Conservation (phyloP, 2,329 filamentous ascomycete genomes). For the Alternaria angustiovoidea region DNA sequence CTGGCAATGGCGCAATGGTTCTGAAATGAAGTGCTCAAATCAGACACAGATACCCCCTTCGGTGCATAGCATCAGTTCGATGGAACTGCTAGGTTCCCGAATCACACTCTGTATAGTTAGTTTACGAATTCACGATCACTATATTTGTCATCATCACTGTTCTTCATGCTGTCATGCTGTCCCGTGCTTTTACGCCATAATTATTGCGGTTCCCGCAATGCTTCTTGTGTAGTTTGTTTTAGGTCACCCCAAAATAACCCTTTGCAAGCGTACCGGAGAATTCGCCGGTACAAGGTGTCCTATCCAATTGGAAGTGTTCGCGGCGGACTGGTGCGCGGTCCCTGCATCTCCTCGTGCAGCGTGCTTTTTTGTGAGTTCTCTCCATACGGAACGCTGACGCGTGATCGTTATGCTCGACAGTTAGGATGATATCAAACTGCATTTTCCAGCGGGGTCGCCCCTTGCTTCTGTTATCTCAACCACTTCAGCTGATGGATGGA, state of each 20-base stretch:
- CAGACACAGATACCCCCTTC: conserved; percentile 35
- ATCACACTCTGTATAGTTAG: conserved; percentile 5
- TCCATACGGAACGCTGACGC: neutral
- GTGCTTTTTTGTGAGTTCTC: neutral
- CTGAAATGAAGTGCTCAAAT: conserved; percentile 46
- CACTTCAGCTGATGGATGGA: neutral
- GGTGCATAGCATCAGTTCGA: conserved; percentile 11
- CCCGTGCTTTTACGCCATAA: neutral
- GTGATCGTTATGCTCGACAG: neutral
- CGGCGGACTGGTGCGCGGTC: neutral
- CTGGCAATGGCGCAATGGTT: conserved; percentile 28
- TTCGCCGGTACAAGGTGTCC: neutral
- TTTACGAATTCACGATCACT: conserved; percentile 5
- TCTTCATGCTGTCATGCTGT: neutral
- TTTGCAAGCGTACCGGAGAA: neutral
- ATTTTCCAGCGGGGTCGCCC: neutral
- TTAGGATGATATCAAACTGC: neutral
- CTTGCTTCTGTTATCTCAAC: neutral
- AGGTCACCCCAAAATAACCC: neutral
- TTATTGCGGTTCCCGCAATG: neutral
- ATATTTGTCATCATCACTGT: neutral
- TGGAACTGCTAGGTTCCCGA: conserved; percentile 13
- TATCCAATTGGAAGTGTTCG: neutral
- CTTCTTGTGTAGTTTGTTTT: neutral
- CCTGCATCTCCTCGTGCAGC: neutral